Percentiles rank a stretch among this genome's conserved stretches.
Evolutionary conservation across 805 yeast genomes (phyloP).

Genomic region (Candida pseudofarinosa): DNA sequence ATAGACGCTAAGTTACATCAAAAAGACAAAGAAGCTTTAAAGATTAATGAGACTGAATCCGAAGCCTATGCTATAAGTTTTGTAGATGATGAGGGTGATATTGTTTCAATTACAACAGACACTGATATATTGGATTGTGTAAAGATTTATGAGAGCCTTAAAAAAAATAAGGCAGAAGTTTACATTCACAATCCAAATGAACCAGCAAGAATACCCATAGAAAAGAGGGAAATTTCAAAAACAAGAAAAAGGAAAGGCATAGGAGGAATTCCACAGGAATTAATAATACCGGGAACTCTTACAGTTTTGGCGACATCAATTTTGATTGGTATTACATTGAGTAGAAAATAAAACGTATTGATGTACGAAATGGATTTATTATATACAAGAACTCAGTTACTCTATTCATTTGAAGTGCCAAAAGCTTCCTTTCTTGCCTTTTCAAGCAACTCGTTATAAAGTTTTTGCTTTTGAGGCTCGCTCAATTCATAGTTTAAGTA

Average conservation of each 20-base stretch:
- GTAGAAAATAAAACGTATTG: conserved; percentile 30
- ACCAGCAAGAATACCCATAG: conserved; percentile 20
- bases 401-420: neutral
- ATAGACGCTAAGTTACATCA: conserved; percentile 40
- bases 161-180: conserved; percentile 63
- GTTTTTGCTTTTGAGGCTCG: conserved; percentile 41
- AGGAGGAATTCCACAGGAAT: conserved; percentile 56
- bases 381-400: neutral
- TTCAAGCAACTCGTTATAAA: conserved; percentile 42
- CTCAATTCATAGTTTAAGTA: conserved; percentile 50
- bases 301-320: conserved; percentile 57
- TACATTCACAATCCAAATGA: conserved; percentile 66
- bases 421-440: conserved; percentile 35
- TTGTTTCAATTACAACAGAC: conserved; percentile 71
- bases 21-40: conserved; percentile 33
- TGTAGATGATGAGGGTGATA: conserved; percentile 79
- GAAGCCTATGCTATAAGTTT: conserved; percentile 65
- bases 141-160: conserved; percentile 44
- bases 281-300: conserved; percentile 61
- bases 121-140: conserved; percentile 73
- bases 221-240: conserved; percentile 13
- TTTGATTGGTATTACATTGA: conserved; percentile 51
- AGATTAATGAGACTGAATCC: conserved; percentile 8
- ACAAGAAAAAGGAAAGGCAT: conserved; percentile 7
- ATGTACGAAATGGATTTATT: neutral